Evolutionary conservation across 495 filamentous ascomycete species (phyloP).

Genomic region (Parmelia sp.): DNA sequence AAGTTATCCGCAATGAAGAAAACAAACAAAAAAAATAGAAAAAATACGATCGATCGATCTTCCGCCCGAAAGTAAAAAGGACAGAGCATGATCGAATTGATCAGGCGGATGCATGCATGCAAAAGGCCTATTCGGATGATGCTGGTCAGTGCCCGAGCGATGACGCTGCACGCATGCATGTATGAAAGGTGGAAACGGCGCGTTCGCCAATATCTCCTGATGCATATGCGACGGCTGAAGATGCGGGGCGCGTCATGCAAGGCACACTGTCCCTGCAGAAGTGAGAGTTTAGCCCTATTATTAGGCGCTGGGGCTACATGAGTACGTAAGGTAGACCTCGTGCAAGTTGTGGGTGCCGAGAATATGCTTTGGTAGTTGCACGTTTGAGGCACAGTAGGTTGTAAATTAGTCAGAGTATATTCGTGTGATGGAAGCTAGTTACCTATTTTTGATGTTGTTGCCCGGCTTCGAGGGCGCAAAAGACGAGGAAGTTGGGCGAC

Average conservation of each 20-base stretch:
- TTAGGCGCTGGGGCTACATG: background rate
- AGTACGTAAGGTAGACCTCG: too few relatives aligned
- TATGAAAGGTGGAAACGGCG: background rate
- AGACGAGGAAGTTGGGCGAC: too few relatives aligned
- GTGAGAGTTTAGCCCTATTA: too few relatives aligned
- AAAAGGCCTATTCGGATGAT: background rate
- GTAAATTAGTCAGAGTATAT: too few relatives aligned
- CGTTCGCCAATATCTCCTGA: background rate
- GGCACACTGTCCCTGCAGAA: background rate
- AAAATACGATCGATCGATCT: background rate
- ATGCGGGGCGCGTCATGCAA: background rate
- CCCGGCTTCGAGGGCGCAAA: background rate
- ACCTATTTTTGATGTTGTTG: too few relatives aligned
- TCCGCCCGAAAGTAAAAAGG: background rate
- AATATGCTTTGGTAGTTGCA: too few relatives aligned
- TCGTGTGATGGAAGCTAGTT: too few relatives aligned
- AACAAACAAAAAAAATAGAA: too few relatives aligned
- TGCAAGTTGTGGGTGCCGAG: background rate
- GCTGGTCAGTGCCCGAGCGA: constrained; percentile 1
- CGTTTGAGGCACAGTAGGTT: too few relatives aligned
- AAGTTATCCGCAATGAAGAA: background rate
- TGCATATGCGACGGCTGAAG: background rate
- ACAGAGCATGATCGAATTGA: background rate
- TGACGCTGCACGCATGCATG: background rate
- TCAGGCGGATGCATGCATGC: background rate